Base-by-base conservation (phyloP, 2,329 filamentous ascomycete genomes). In the Pyricularia pennisetigena region DNA sequence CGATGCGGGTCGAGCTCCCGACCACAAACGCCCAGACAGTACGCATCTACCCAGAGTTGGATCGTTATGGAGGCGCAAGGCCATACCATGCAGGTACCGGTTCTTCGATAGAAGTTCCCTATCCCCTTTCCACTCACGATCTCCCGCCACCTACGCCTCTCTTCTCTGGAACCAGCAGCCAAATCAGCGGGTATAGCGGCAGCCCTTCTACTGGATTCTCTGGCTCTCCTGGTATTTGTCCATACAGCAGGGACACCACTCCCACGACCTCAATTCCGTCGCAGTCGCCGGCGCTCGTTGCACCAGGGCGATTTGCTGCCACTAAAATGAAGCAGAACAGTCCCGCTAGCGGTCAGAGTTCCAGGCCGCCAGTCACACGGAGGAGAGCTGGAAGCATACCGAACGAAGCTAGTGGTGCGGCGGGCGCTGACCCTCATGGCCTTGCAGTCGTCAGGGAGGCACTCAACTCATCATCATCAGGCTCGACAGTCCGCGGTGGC, bases 211-310 rank as follows among this genome's bases (percentile, higher is more conserved):
- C 91, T 1, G 83, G 88, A 70, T 93, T 90, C 73, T 92, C 90
- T 1, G 90, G 88, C 68, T 93, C 91, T 0, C 87, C 87, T 0
- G 85, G 86, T 1, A 87, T 89, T 12, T 86, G 89, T 2, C 80
- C 87, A 5, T 93, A 92, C 77, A 93, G 90, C 74, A 85, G 90
- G 70, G 90, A 91, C 69, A 93, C 90, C 0, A 93, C 91, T 3
- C 91, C 91, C 7, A 93, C 90, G 4, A 93, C 90, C 4, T 93
- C 91, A 10, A 88, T 91, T 71, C 90, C 88, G 8, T 93, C 91
- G 1, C 89, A 90, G 72, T 93, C 90, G 20, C 89, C 91, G 3
- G 84, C 86, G 3, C 76, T 89, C 4, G 78, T 86, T 75, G 83
- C 74, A 70, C 85, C 78, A 68, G 80, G 76, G 70, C 82, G 78